phyloP scores from a whole-genome alignment of 1,139 yeast species.

The Pichia sp. region DNA sequence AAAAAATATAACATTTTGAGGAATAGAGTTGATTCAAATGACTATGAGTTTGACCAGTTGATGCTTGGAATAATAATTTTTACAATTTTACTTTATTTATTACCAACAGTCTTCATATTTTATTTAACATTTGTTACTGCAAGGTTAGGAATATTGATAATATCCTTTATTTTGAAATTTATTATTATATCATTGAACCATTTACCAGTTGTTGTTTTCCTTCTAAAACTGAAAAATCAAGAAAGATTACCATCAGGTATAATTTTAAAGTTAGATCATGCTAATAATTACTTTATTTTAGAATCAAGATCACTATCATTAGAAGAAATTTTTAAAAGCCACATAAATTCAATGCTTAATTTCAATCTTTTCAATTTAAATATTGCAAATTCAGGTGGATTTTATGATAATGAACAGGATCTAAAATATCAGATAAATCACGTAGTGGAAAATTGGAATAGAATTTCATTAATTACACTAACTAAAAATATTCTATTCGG shows the following conservation, averaged over 20 bases:
- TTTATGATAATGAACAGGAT: neutral
- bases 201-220: slow-evolving; percentile 76
- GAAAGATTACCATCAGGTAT: slow-evolving; percentile 90
- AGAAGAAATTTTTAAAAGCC: slow-evolving; percentile 23
- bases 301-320: slow-evolving; percentile 22
- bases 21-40: slow-evolving; percentile 77
- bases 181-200: slow-evolving; percentile 65
- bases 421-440: slow-evolving; percentile 10
- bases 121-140: slow-evolving; percentile 66
- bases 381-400: slow-evolving; percentile 6
- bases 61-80: slow-evolving; percentile 83
- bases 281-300: slow-evolving; percentile 13
- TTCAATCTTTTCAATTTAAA: slow-evolving; percentile 25
- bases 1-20: slow-evolving; percentile 80
- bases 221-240: slow-evolving; percentile 75
- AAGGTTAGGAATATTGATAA: slow-evolving; percentile 45
- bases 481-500: slow-evolving; percentile 23
- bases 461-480: slow-evolving; percentile 18
- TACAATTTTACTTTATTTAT: slow-evolving; percentile 65
- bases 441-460: slow-evolving; percentile 24
- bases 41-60: slow-evolving; percentile 79
- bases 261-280: slow-evolving; percentile 32
- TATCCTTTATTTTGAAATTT: slow-evolving; percentile 54
- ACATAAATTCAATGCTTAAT: slow-evolving; percentile 24
- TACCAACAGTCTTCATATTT: slow-evolving; percentile 86